Conservation (phyloP, 2,329 filamentous ascomycete genomes). For the Pseudogymnoascus sp. region DNA sequence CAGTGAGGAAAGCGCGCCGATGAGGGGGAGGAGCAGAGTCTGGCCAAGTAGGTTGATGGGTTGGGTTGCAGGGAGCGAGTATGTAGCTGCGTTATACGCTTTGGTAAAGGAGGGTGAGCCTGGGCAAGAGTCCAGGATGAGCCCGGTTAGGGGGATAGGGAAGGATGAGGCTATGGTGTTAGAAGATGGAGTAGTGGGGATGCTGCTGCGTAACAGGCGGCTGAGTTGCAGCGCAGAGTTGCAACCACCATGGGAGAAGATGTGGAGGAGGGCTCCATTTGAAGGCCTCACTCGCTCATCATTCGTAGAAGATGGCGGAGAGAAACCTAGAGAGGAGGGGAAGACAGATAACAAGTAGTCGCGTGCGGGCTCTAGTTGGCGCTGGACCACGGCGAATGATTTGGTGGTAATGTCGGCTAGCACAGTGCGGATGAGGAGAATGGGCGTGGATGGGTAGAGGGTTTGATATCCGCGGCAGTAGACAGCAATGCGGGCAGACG, state of each 20-base stretch:
- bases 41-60: constrained; percentile 9
- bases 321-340: constrained; percentile 7
- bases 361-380: constrained; percentile 12
- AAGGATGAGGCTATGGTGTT: neutral
- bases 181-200: neutral
- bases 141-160: constrained; percentile 10
- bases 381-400: neutral
- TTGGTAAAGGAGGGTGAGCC: neutral
- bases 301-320: constrained; percentile 11
- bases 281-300: neutral
- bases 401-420: neutral
- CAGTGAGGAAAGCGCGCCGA: neutral
- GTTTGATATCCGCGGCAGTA: neutral
- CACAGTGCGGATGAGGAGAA: neutral
- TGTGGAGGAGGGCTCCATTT: constrained; percentile 12
- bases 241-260: constrained; percentile 11
- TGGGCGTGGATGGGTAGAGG: neutral
- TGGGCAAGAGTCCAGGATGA: neutral
- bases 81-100: neutral
- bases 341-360: constrained; percentile 8
- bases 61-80: neutral
- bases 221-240: constrained; percentile 13
- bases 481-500: neutral
- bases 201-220: constrained; percentile 15
- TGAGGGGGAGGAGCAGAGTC: constrained; percentile 1